Base-by-base conservation (phyloP, 2,329 filamentous ascomycete species). In the Tolypocladium pustulatum region DNA sequence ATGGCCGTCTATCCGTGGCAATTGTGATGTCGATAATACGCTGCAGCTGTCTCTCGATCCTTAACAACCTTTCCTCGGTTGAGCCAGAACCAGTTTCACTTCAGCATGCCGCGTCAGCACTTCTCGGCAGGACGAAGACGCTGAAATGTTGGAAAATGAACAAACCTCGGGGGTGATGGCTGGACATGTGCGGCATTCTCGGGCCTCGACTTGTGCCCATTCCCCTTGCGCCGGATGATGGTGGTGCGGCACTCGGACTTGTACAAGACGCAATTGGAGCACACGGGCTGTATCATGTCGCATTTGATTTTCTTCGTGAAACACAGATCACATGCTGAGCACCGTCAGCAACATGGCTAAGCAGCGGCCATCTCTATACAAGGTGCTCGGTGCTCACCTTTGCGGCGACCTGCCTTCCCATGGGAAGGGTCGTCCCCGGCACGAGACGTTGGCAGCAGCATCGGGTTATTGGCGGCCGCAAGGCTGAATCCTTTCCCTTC, bases 231-330 rank as follows among this genome's bases (percentile, higher is more conserved):
- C 9, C 67, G 62, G 10, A 68, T 63, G 52, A 65, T 63, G 55
- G 62, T 68, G 3, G 66, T 70, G 20, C 58, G 63, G 61, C 75
- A 77, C n/a, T 69, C 65, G 4, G 75, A 66, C n/a, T 70, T 69
- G 61, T 78, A 78, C 4, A 77, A 64, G 9, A 69, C 64, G 52
- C 75, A 78, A 51, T 78, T 77, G 1, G 75, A 76, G 59, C 76
- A 78, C 10, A 69, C 63, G 0, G 76, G 76, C 60, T 75, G 76
- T 7, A 74, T 55, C 70, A 73, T 73, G 62, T 78, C 75, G 55
- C 76, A 78, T 62, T 75, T 76, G 54, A 78, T 76, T 68, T 78
- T 78, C 64, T 77, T 78, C 15, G 65, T 72, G 55, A 74, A 77
- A 65, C 76, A 78, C 43, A 76, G 66, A 61, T 78, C 75, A 59